Conservation (phyloP, 164 flowering plant species). For the Saururus chinensis region DNA sequence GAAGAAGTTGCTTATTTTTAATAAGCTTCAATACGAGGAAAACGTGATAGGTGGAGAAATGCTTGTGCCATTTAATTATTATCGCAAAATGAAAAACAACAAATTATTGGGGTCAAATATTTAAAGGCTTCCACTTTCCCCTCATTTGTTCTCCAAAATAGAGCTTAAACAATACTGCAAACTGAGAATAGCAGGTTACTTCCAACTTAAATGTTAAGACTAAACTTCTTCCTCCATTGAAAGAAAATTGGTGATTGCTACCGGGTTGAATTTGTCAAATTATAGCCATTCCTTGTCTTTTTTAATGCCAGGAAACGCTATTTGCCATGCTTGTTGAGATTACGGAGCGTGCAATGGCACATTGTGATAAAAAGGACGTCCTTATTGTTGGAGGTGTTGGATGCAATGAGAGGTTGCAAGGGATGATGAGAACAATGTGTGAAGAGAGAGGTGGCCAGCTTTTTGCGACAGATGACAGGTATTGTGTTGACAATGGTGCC, state of each 20-base stretch:
- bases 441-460: slow-evolving; percentile 75
- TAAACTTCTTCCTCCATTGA: too few species aligned
- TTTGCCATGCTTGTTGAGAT: slow-evolving; percentile 99
- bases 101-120: too few species aligned
- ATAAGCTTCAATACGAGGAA: too few species aligned
- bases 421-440: slow-evolving; percentile 95
- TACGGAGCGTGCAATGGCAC: slow-evolving; percentile 97
- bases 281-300: neutral
- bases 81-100: too few species aligned
- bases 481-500: slow-evolving; percentile 79
- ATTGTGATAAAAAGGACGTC: slow-evolving; percentile 85
- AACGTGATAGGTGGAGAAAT: too few species aligned
- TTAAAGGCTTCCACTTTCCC: too few species aligned
- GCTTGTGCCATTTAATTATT: too few species aligned
- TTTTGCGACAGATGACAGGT: slow-evolving; percentile 87
- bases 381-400: slow-evolving; percentile 98
- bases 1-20: too few species aligned
- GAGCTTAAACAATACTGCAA: too few species aligned
- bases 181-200: too few species aligned
- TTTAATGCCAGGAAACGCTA: slow-evolving; percentile 56
- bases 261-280: neutral
- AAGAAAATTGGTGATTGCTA: neutral
- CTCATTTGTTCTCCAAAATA: too few species aligned
- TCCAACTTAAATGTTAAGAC: too few species aligned
- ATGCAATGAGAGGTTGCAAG: slow-evolving; percentile 92